Percentiles rank a stretch among this genome's conserved stretches.
These are phyloP conservation scores for Chaetomium globosum DNA, from an alignment of 2,329 filamentous ascomycete species.

Conservation along the genomic window DNA sequence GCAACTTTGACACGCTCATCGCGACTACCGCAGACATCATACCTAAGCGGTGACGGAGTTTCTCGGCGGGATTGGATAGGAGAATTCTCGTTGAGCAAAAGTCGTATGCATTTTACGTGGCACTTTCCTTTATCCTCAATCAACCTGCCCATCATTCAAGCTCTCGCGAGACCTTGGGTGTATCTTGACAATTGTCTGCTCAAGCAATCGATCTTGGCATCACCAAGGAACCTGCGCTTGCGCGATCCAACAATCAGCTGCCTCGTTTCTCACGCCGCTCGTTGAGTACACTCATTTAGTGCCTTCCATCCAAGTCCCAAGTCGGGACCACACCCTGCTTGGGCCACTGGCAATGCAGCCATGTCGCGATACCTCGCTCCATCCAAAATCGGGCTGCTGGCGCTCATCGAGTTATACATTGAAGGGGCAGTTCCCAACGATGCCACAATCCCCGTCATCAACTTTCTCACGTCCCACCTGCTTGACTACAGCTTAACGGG, in stretches of 20 bases:
- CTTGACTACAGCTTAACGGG: slow-evolving; percentile 46
- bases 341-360: slow-evolving; percentile 1
- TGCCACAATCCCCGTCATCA: slow-evolving; percentile 47
- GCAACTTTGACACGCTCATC: slow-evolving; percentile 5
- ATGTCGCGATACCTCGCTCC: slow-evolving; percentile 89
- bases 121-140: background rate
- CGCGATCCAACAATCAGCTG: background rate
- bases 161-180: background rate
- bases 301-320: background rate
- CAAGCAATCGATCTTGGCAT: background rate
- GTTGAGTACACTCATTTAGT: background rate
- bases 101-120: background rate
- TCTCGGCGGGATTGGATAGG: background rate
- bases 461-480: slow-evolving; percentile 51
- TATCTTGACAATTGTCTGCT: background rate
- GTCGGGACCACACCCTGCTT: background rate
- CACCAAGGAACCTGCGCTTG: background rate
- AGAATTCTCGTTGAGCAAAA: background rate
- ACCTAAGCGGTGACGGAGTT: background rate
- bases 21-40: slow-evolving; percentile 7
- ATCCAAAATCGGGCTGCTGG: slow-evolving; percentile 79
- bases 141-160: background rate
- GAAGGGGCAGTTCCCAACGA: slow-evolving; percentile 57
- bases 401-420: slow-evolving; percentile 79
- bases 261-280: background rate